Evolutionary conservation across 139 green algal genomes (phyloP).

Genomic region (Chlamydomonas eustigma): DNA sequence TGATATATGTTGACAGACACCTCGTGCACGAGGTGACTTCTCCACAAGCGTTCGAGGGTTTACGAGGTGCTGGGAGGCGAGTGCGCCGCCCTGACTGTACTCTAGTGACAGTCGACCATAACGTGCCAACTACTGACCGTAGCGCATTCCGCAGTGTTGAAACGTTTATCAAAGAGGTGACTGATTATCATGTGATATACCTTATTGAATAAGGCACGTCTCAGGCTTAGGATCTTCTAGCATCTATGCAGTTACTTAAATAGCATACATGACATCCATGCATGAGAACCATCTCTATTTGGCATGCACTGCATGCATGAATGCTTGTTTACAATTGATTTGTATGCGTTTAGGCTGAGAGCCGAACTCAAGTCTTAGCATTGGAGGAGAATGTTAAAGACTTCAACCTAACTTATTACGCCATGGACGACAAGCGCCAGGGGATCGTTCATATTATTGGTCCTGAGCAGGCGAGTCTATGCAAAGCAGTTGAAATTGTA

Average conservation of each 20-base stretch:
- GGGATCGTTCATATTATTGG: slow-evolving; percentile 19
- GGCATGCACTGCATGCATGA: no score
- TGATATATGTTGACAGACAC: slow-evolving; percentile 15
- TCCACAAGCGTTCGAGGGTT: slow-evolving; percentile 10
- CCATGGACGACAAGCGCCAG: slow-evolving; percentile 19
- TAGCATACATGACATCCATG: no score
- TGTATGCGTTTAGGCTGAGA: not conserved
- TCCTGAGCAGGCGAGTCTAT: slow-evolving; percentile 14
- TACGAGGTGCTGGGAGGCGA: not conserved
- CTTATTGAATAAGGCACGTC: no score
- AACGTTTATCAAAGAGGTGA: slow-evolving; percentile 1
- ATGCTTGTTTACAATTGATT: no score
- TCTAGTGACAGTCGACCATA: slow-evolving; percentile 13
- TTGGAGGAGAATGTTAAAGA: slow-evolving; percentile 8
- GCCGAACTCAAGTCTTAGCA: slow-evolving; percentile 8
- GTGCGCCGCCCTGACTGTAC: slow-evolving; percentile 14
- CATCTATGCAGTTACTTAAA: no score
- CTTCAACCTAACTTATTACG: slow-evolving; percentile 14
- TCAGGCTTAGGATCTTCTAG: no score
- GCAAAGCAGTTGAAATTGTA: no score
- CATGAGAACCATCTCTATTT: no score
- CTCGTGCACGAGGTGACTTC: slow-evolving; percentile 11
- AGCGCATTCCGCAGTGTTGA: not conserved
- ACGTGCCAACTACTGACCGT: slow-evolving; percentile 13
- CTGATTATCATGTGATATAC: no score